Evolutionary conservation across 2,329 filamentous ascomycete species (phyloP), one percentile per base, ranked within the genome.

Genomic region (Colletotrichum sp.): DNA sequence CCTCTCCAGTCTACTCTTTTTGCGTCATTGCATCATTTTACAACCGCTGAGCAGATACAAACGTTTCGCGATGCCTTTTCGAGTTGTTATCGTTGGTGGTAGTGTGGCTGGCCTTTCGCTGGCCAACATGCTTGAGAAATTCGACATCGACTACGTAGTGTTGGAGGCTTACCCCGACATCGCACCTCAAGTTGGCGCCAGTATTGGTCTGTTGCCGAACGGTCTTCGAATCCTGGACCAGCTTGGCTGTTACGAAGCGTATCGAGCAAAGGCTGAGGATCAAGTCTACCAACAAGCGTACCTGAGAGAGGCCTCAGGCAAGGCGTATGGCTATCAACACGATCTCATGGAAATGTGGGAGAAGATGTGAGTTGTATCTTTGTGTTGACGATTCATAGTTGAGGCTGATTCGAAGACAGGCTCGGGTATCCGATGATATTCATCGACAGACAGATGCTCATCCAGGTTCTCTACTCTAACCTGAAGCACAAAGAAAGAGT

Each of bases 51-150:
- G 10, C 8, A 10, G 10, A 38, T 57, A 0, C 4, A 6, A 21
- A 52, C 3, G 43, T 7, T n/a, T 52, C 21, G 32, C 18, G 9
- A 76, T 77, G 76, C 60, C 65, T 7, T 84, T 84, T 77, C 82
- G 82, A 67, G 83, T 89, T 34, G 80, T 90, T 67, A 89, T 91
- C 55, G 86, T 83, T 1, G 89, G 89, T n/a, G 89, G 87, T 8
- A 84, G 86, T 61, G 80, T 90, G n/a, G 83, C 86, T 3, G 90
- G 90, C 8, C 79, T 82, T 10, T 61, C 78, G 6, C 72, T 82
- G 24, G 80, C 80, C 36, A 79, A 79, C 64, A 84, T 85, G 77
- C 84, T 91, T 5, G 84, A 90, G 72, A 80, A 80, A 64, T 81
- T 86, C 48, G 79, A 80, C 38, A 87, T 91, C 72, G 85, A 90